These are phyloP conservation scores for Pyrenophora tritici-repentis DNA, from an alignment of 2,329 filamentous ascomycete genomes.

Conservation along the genomic window DNA sequence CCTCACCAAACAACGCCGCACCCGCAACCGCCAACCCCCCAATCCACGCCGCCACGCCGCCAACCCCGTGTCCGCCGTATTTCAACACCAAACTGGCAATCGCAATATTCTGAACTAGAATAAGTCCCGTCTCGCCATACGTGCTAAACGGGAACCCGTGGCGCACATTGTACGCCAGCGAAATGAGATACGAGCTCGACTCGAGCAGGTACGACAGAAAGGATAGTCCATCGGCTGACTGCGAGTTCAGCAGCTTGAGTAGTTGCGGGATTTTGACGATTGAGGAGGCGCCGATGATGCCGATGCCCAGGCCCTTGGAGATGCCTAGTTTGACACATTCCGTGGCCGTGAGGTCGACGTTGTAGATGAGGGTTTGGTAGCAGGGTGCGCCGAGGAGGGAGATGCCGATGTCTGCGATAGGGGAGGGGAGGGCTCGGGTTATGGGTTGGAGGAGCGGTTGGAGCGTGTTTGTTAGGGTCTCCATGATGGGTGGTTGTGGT, in stretches of 20 bases:
- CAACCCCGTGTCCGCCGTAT: conserved; percentile 75
- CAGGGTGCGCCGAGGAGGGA: conserved; percentile 77
- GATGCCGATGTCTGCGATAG: conserved; percentile 41
- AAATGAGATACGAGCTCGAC: conserved; percentile 84
- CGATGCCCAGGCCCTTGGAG: conserved; percentile 90
- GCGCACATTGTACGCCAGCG: conserved; percentile 88
- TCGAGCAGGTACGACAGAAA: conserved; percentile 94
- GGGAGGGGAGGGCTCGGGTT: conserved; percentile 52
- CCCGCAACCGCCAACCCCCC: conserved; percentile 64
- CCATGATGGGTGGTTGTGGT: conserved; percentile 43
- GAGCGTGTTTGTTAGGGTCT: conserved; percentile 48
- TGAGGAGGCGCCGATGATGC: conserved; percentile 86
- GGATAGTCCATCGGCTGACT: conserved; percentile 80
- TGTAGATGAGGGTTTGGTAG: conserved; percentile 83
- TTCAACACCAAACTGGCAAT: conserved; percentile 86
- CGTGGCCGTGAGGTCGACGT: conserved; percentile 77
- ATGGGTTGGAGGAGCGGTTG: conserved; percentile 46
- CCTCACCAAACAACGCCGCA: conserved; percentile 71
- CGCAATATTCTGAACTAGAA: conserved; percentile 87
- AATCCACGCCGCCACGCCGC: conserved; percentile 64
- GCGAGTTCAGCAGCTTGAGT: conserved; percentile 81
- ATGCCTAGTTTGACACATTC: conserved; percentile 87
- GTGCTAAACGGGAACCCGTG: conserved; percentile 95
- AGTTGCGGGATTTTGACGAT: conserved; percentile 98
- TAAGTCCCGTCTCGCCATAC: conserved; percentile 91